Evolutionary conservation across 805 yeast genomes (phyloP).

Genomic region (Wickerhamomyces queroliae): DNA sequence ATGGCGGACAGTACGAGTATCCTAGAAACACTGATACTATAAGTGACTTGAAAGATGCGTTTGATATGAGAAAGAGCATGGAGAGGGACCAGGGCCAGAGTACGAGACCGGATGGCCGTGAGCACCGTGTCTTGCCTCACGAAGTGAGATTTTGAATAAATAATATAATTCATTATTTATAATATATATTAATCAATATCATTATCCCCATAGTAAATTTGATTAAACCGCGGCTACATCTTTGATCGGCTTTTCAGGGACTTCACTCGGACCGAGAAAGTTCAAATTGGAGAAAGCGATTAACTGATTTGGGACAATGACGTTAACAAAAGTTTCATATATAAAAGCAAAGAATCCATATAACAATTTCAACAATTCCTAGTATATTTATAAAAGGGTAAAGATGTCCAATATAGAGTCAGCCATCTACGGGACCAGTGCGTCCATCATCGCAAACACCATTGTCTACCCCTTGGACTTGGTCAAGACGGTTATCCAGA

Average conservation of each 20-base stretch:
- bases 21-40: slow-evolving; percentile 32
- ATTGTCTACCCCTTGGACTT: slow-evolving; percentile 78
- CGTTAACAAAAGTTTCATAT: too few species aligned
- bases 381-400: background rate
- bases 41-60: slow-evolving; percentile 78
- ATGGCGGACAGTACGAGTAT: slow-evolving; percentile 52
- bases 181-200: too few species aligned
- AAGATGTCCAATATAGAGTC: slow-evolving; percentile 55
- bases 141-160: slow-evolving; percentile 55
- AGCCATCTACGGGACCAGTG: slow-evolving; percentile 79
- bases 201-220: too few species aligned
- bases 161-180: background rate
- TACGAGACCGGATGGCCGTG: slow-evolving; percentile 54
- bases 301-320: too few species aligned
- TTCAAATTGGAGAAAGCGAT: too few species aligned
- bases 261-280: too few species aligned
- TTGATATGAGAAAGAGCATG: slow-evolving; percentile 72
- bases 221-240: too few species aligned
- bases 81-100: slow-evolving; percentile 50
- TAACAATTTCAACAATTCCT: background rate
- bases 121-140: slow-evolving; percentile 54
- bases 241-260: too few species aligned
- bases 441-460: slow-evolving; percentile 74
- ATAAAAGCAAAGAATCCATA: background rate
- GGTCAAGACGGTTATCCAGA: slow-evolving; percentile 70